phyloP scores from a whole-genome alignment of 345 rosid species.

The rapeseed (Brassica napus) region DNA sequence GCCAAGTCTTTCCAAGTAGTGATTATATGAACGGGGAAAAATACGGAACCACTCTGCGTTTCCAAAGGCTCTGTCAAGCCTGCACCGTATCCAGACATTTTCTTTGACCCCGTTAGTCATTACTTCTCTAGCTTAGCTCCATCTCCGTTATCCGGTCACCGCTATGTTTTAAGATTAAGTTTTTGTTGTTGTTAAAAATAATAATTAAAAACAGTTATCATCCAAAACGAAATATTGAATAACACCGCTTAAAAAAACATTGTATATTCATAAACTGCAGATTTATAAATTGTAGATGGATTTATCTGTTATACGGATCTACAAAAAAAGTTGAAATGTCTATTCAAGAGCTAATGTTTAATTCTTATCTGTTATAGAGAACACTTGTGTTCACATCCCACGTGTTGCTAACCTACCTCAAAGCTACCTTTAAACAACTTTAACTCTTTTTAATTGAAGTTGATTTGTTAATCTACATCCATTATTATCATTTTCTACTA shows the following conservation, averaged over 20 bases:
- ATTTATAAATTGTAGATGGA: background rate
- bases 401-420: slow-evolving; percentile 6
- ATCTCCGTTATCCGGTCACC: background rate
- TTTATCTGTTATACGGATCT: background rate
- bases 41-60: no score
- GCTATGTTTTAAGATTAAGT: background rate
- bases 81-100: no score
- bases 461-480: background rate
- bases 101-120: no score
- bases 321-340: background rate
- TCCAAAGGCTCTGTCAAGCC: no score
- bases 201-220: background rate
- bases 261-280: background rate
- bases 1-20: no score
- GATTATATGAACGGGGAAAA: no score
- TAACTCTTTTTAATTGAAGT: background rate
- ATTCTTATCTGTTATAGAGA: background rate
- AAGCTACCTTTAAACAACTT: background rate
- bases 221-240: background rate
- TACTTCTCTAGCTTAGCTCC: no score
- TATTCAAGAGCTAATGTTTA: background rate
- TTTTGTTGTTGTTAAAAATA: background rate
- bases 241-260: background rate
- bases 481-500: slow-evolving; percentile 10
- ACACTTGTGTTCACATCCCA: slow-evolving; percentile 11